A percentile compares a stretch with the other conserved stretches of the same genome.
These are phyloP conservation scores for Excoecaria cochinchinensis DNA, from an alignment of 345 rosid genomes.

Conservation along the genomic window DNA sequence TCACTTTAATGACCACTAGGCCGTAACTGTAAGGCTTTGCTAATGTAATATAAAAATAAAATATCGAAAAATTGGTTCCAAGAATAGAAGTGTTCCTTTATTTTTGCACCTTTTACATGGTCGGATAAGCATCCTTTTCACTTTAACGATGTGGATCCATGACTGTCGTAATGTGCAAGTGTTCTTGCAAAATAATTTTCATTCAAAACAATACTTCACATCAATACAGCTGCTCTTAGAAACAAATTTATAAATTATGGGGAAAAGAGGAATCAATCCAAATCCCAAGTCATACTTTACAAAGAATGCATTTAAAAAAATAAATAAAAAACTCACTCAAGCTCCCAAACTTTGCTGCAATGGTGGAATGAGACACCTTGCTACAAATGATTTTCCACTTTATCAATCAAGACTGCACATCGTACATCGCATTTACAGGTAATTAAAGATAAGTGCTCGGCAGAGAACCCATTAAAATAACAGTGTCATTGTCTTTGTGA, in stretches of 20 bases:
- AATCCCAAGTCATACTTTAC: background rate
- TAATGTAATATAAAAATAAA: too few relatives aligned
- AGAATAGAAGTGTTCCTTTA: too few relatives aligned
- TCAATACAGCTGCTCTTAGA: too few relatives aligned
- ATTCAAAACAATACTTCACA: too few relatives aligned
- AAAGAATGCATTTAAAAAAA: constrained; percentile 1
- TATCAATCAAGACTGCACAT: constrained; percentile 21
- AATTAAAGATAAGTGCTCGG: constrained; percentile 57
- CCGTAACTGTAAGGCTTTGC: too few relatives aligned
- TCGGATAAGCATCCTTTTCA: too few relatives aligned
- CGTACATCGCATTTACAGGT: constrained; percentile 9
- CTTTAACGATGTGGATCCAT: too few relatives aligned
- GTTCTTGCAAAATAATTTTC: too few relatives aligned
- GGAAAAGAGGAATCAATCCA: background rate
- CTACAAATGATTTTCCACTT: constrained; percentile 3
- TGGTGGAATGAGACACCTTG: background rate
- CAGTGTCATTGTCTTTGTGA: constrained; percentile 45
- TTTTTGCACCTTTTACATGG: too few relatives aligned
- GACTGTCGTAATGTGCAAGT: too few relatives aligned
- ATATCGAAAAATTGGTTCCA: too few relatives aligned
- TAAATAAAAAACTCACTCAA: background rate
- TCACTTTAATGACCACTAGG: too few relatives aligned
- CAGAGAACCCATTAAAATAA: constrained; percentile 74
- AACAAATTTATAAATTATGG: background rate
- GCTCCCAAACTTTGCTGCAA: constrained; percentile 11